phyloP scores from a whole-genome alignment of 2,329 filamentous ascomycete species.

The Chaetomium olivaceum region DNA sequence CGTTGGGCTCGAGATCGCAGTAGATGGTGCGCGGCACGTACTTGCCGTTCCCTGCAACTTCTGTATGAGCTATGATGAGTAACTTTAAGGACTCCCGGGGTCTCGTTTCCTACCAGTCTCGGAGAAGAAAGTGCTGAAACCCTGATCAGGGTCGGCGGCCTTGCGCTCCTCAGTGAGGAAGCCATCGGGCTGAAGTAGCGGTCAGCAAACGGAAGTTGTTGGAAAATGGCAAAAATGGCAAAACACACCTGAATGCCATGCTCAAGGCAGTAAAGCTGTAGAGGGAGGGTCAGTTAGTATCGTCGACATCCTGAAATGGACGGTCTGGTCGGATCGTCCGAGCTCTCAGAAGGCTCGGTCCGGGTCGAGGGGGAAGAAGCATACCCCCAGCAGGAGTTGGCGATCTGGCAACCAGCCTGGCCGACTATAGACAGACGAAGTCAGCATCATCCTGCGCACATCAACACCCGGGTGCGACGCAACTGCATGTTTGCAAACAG shows the following conservation, averaged over 20 bases:
- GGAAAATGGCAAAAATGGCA: conserved; percentile 15
- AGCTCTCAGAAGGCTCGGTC: conserved; percentile 13
- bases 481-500: neutral
- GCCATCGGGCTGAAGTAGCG: conserved; percentile 77
- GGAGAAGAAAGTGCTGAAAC: conserved; percentile 99
- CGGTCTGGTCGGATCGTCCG: neutral
- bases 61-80: neutral
- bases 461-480: neutral
- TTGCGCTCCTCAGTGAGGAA: conserved; percentile 99
- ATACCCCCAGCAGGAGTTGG: conserved; percentile 99
- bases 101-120: conserved; percentile 75
- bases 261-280: conserved; percentile 98
- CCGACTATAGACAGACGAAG: conserved; percentile 66
- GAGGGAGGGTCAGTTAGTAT: conserved; percentile 28
- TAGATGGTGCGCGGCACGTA: conserved; percentile 99
- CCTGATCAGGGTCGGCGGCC: conserved; percentile 86
- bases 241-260: conserved; percentile 92
- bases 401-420: conserved; percentile 99
- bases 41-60: conserved; percentile 81
- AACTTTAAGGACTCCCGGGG: neutral
- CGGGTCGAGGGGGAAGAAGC: conserved; percentile 42
- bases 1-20: conserved; percentile 99
- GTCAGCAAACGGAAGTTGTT: conserved; percentile 38
- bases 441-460: conserved; percentile 25
- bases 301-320: neutral